Evolutionary conservation across 352 stramenopile genomes (phyloP).

Genomic region (Phytophthora pisi): DNA sequence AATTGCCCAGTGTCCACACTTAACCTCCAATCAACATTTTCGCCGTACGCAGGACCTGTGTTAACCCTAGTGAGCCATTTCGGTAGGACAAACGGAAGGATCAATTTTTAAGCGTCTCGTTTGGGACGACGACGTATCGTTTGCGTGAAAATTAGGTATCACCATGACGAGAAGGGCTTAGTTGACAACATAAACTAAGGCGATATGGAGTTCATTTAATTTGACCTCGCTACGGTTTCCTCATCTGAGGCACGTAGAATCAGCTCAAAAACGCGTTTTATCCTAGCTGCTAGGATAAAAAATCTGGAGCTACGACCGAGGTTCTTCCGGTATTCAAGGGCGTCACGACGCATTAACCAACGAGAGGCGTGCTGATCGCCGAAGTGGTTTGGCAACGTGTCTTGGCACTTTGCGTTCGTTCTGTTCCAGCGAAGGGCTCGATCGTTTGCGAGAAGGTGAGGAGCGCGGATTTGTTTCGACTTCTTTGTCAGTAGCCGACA

Average conservation of each 20-base stretch:
- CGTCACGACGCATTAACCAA: not conserved
- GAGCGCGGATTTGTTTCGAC: not conserved
- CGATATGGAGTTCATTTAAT: not conserved
- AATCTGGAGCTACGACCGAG: not conserved
- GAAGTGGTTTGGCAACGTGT: slow-evolving; percentile 2
- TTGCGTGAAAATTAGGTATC: not conserved
- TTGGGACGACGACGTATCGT: not conserved
- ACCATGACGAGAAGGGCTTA: not conserved
- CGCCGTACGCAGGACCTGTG: no score
- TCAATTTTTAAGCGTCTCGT: slow-evolving; percentile 1
- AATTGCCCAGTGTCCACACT: no score
- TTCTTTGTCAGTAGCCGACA: not conserved
- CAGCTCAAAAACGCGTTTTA: not conserved
- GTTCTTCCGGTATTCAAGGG: not conserved
- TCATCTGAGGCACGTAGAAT: not conserved
- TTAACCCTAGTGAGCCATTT: not conserved
- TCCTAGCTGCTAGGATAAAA: not conserved
- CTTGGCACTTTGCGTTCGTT: slow-evolving; percentile 2
- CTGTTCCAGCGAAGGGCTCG: not conserved
- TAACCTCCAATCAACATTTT: no score
- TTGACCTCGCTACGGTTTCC: not conserved
- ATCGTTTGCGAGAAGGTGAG: slow-evolving; percentile 2
- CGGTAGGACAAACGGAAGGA: not conserved
- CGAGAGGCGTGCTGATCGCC: not conserved
- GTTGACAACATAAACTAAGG: not conserved